A percentile compares a stretch with the other conserved stretches of the same genome.
phyloP scores from a whole-genome alignment of 805 yeast genomes.

The Ogataea naganishii region DNA sequence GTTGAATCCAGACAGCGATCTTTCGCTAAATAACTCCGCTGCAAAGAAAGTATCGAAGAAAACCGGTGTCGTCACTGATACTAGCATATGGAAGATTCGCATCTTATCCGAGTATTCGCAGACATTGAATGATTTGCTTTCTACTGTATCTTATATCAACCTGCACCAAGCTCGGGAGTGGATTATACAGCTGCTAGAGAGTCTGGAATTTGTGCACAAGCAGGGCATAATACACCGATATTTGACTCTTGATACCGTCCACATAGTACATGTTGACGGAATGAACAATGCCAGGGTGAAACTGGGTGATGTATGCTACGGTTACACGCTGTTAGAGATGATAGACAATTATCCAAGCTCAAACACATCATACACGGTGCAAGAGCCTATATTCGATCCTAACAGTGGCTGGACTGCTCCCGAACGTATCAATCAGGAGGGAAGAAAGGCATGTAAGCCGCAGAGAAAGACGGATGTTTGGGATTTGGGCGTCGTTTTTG shows the following conservation, averaged over 20 bases:
- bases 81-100: constrained; percentile 56
- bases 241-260: constrained; percentile 53
- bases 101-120: constrained; percentile 58
- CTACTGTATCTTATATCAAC: constrained; percentile 58
- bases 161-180: constrained; percentile 77
- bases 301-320: constrained; percentile 52
- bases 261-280: constrained; percentile 39
- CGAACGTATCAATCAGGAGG: constrained; percentile 35
- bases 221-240: constrained; percentile 73
- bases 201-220: constrained; percentile 76
- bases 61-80: constrained; percentile 5
- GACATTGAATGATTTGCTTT: constrained; percentile 54
- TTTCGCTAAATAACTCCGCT: constrained; percentile 22
- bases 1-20: constrained; percentile 18
- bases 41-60: constrained; percentile 24
- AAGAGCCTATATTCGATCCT: constrained; percentile 17
- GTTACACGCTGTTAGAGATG: constrained; percentile 36
- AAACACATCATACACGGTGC: constrained; percentile 10
- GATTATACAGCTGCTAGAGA: constrained; percentile 82
- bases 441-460: constrained; percentile 31
- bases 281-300: constrained; percentile 51
- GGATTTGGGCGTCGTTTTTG: constrained; percentile 79
- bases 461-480: constrained; percentile 86
- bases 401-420: constrained; percentile 66
- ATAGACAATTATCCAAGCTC: constrained; percentile 22